Evolutionary conservation across 1,284 basidiomycete species (phyloP), one percentile per base, ranked within the genome.

Genomic region (Meripilus lineatus): DNA sequence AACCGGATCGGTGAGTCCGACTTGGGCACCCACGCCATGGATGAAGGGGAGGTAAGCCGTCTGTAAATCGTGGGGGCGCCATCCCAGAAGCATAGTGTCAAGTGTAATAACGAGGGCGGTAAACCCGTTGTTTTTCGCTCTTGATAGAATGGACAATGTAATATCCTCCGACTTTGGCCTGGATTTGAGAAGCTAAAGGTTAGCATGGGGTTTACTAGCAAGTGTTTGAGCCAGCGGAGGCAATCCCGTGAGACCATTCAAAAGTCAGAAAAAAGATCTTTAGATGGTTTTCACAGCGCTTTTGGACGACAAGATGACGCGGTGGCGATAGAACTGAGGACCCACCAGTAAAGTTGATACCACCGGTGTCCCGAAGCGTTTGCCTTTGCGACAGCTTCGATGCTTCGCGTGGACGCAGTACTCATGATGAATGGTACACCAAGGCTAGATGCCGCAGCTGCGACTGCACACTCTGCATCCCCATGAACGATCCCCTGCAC

Each of bases 321-420:
- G 0, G 84, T 84, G 2, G 74, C 66, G 10, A 74, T 60, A 44
- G 81, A 64, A 32, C 66, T 80, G 32, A 78, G 18, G 30, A 42
- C 57, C 46, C 38, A 75, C 81, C 84, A 87, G 61, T 92, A 92
- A 6, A 92, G 73, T 62, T 93, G 89, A 64, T 78, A 93, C 81
- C 82, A 92, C 21, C 87, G 70, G 23, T 76, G 67, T 10, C 28
- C 71, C 44, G 71, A 63, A 1, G 78, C 82, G 47, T 82, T 88
- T 1, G 76, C 84, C 44, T 69, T 63, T 4, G 79, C 87, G 1
- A 89, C 79, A 28, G 79, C 77, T 58, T 92, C 89, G 53, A 91
- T 83, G 8, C 80, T 75, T 21, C 81, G 73, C 13, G 76, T 72
- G 0, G 83, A 72, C 2, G 82, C 85, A 0, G 87, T 83, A 45